Conservation (phyloP, 2,329 filamentous ascomycete species). For the Graphilbum ipis-grandicollis region DNA sequence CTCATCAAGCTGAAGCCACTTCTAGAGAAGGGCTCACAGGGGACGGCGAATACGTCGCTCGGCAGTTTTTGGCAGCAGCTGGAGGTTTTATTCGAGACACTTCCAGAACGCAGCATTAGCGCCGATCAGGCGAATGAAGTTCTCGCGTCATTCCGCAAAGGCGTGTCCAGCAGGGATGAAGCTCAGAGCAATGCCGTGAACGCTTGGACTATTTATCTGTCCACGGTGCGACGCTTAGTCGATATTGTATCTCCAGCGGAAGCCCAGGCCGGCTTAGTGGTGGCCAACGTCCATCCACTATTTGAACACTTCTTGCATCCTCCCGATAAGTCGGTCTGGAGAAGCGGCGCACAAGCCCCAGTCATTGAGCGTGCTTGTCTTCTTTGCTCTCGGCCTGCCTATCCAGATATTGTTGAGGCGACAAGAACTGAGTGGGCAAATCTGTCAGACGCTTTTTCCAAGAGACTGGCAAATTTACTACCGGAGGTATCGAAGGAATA, state of each 20-base stretch:
- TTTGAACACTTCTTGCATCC: slow-evolving; percentile 36
- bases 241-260: slow-evolving; percentile 26
- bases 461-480: slow-evolving; percentile 43
- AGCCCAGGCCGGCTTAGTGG: slow-evolving; percentile 24
- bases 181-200: slow-evolving; percentile 46
- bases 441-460: slow-evolving; percentile 43
- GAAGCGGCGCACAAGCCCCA: slow-evolving; percentile 15
- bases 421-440: slow-evolving; percentile 43
- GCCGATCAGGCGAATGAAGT: slow-evolving; percentile 40
- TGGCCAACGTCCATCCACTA: slow-evolving; percentile 34
- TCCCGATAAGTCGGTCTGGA: slow-evolving; percentile 18
- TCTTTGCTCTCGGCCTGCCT: slow-evolving; percentile 22
- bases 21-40: slow-evolving; percentile 69
- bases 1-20: slow-evolving; percentile 48
- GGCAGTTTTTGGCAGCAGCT: slow-evolving; percentile 58
- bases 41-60: slow-evolving; percentile 27
- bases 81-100: slow-evolving; percentile 40
- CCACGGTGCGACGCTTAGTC: slow-evolving; percentile 37
- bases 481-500: slow-evolving; percentile 72
- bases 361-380: slow-evolving; percentile 30
- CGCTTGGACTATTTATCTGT: slow-evolving; percentile 64
- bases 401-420: slow-evolving; percentile 24
- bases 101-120: slow-evolving; percentile 29
- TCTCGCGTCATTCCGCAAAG: slow-evolving; percentile 49
- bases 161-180: slow-evolving; percentile 60